These are phyloP conservation scores for Fusarium secorum DNA, from an alignment of 2,329 filamentous ascomycete genomes.

Conservation along the genomic window DNA sequence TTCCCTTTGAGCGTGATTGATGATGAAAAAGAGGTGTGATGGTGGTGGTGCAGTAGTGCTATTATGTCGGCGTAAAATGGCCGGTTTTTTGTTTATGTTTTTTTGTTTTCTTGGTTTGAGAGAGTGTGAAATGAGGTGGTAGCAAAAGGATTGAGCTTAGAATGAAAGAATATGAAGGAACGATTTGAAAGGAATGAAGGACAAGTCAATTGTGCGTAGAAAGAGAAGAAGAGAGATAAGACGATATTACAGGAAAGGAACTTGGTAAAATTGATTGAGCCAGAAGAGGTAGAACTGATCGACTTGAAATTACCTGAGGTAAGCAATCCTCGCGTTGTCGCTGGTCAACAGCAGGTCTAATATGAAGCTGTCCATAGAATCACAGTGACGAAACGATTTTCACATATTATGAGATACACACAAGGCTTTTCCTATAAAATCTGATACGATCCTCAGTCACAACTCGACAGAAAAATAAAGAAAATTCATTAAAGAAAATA, in stretches of 20 bases:
- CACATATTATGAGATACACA: not conserved
- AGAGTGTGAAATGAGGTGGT: not conserved
- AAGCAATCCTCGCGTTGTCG: slow-evolving; percentile 31
- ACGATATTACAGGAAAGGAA: slow-evolving; percentile 20
- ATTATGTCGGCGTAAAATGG: slow-evolving; percentile 12
- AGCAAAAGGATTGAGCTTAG: slow-evolving; percentile 2
- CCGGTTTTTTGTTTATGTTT: not conserved
- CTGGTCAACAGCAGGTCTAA: slow-evolving; percentile 24
- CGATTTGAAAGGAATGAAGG: slow-evolving; percentile 28
- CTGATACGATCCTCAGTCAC: slow-evolving; percentile 1
- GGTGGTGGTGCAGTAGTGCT: slow-evolving; percentile 7
- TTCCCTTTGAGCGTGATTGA: slow-evolving; percentile 6
- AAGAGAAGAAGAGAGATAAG: not conserved
- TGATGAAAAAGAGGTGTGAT: not conserved
- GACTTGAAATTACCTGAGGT: slow-evolving; percentile 31
- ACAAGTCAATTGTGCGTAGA: slow-evolving; percentile 29
- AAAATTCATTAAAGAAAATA: not conserved
- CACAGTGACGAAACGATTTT: slow-evolving; percentile 22
- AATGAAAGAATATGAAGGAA: slow-evolving; percentile 9
- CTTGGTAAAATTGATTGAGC: slow-evolving; percentile 17
- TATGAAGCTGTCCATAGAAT: slow-evolving; percentile 21
- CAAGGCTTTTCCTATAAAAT: not conserved
- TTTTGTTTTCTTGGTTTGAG: not conserved
- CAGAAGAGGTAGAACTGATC: slow-evolving; percentile 28
- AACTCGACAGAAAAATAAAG: not conserved